These are phyloP conservation scores for Kwoniella botswanensis DNA, from an alignment of 768 basidiomycete species.

Conservation along the genomic window DNA sequence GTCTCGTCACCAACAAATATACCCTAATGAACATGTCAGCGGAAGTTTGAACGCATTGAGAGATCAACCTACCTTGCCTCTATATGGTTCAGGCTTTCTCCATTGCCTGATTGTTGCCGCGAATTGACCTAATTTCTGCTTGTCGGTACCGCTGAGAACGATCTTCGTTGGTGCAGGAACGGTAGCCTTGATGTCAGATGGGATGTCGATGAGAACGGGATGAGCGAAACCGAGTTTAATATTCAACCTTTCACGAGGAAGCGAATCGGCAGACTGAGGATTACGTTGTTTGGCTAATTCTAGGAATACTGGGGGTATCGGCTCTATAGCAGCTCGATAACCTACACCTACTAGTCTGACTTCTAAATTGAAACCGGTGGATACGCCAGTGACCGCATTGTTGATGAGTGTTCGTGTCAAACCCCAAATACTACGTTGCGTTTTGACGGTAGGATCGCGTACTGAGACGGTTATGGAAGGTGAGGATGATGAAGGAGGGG, in stretches of 20 bases:
- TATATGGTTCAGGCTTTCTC: slow-evolving; percentile 93
- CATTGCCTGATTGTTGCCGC: slow-evolving; percentile 81
- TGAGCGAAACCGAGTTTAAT: slow-evolving; percentile 95
- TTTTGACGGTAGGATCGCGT: slow-evolving; percentile 67
- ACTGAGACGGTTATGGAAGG: slow-evolving; percentile 44
- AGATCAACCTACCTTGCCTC: slow-evolving; percentile 79
- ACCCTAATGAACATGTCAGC: slow-evolving; percentile 64
- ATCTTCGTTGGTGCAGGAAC: slow-evolving; percentile 85
- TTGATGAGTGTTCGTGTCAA: slow-evolving; percentile 84
- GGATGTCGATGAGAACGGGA: slow-evolving; percentile 79
- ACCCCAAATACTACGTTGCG: slow-evolving; percentile 94
- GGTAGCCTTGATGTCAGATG: slow-evolving; percentile 76
- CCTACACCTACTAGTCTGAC: slow-evolving; percentile 93
- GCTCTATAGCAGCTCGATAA: slow-evolving; percentile 83
- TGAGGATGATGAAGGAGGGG: slow-evolving; percentile 24
- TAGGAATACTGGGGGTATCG: slow-evolving; percentile 45
- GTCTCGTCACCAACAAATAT: slow-evolving; percentile 93
- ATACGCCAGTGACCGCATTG: slow-evolving; percentile 89
- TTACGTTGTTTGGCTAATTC: slow-evolving; percentile 33
- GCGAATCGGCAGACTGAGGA: slow-evolving; percentile 62
- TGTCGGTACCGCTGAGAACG: slow-evolving; percentile 78
- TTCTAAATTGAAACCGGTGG: slow-evolving; percentile 80
- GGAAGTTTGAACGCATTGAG: background rate
- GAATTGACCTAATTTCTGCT: slow-evolving; percentile 83
- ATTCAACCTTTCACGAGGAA: slow-evolving; percentile 63